Evolutionary conservation across 345 rosid species (phyloP), one percentile per base, ranked within the genome.

Genomic region (Passiflora organensis): DNA sequence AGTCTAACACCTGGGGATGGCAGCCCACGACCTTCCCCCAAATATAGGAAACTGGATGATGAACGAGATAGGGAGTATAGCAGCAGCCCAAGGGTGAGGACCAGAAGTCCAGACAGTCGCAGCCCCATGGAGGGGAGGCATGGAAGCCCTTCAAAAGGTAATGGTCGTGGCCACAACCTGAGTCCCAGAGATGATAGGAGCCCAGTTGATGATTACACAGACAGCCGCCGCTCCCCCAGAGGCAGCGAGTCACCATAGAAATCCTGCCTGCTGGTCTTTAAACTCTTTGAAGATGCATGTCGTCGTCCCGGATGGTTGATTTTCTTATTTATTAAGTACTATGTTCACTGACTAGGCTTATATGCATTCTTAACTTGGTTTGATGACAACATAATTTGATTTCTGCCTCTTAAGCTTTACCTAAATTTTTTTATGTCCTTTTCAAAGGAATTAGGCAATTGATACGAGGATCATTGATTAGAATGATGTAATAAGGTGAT

Each of bases 1-100:
- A 82, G 87, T 68, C 68, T 57, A 21, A 64, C 77, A 36, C 87
- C 85, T 22, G 88, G 72, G 15, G 83, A 73, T 24, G 58, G 60
- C 10, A 69, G 65, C 46, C 73, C 73, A 39, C 65, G 56, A 6
- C 36, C 65, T 43, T 69, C 73, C 22, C 65, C 73, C 18, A 69
- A 58, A 54, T 24, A 56, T 42, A 41, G 51, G 55, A 66, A 58
- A 39, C 3, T 45, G 62, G 67, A 62, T n/a, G 62, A 68, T 32
- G 54, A 28, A 32, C 65, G 24, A 20, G 71, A 66, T 25, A 44
- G 70, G 22, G 71, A 67, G 13, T 60, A 67, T 28, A 67, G 66
- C 25, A 59, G 55, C 23, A 64, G 75, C 56, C 70, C 62, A 10
- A 53, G 45, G 62, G 65, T 60, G 44, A 79, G 78, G 63, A 82